These are phyloP conservation scores for Apiotrichum veenhuisii DNA, from an alignment of 1,284 basidiomycete species.

Conservation along the genomic window DNA sequence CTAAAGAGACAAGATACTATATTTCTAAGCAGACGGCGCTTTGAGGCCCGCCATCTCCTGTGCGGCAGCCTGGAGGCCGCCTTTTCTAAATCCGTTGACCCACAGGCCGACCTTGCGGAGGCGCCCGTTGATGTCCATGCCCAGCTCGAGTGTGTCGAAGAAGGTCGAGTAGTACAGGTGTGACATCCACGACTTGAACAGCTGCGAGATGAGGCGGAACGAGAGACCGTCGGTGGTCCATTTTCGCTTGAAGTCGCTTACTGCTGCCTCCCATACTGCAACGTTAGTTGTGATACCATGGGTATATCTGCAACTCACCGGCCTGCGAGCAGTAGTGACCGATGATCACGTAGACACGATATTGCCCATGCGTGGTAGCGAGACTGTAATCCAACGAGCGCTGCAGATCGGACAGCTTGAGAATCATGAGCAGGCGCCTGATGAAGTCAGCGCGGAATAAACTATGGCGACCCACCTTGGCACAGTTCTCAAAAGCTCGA, in stretches of 20 bases:
- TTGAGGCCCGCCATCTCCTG: slow-evolving; percentile 39
- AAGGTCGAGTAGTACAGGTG: slow-evolving; percentile 36
- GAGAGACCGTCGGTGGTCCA: slow-evolving; percentile 23
- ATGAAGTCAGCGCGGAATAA: background rate
- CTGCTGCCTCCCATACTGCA: slow-evolving; percentile 80
- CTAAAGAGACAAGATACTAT: background rate
- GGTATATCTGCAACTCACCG: slow-evolving; percentile 18
- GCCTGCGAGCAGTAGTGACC: slow-evolving; percentile 76
- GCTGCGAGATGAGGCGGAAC: slow-evolving; percentile 14
- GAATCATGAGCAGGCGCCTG: slow-evolving; percentile 48
- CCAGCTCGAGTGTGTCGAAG: slow-evolving; percentile 39
- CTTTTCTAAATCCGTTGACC: slow-evolving; percentile 50
- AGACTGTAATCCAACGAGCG: slow-evolving; percentile 57
- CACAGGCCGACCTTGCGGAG: slow-evolving; percentile 62
- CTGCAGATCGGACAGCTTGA: slow-evolving; percentile 62
- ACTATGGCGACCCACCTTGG: slow-evolving; percentile 58
- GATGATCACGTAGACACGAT: slow-evolving; percentile 84
- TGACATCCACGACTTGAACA: slow-evolving; percentile 20
- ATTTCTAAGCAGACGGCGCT: slow-evolving; percentile 3
- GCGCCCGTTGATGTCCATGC: slow-evolving; percentile 65
- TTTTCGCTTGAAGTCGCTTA: slow-evolving; percentile 18
- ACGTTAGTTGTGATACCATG: slow-evolving; percentile 15
- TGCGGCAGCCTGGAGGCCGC: slow-evolving; percentile 36
- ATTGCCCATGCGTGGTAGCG: slow-evolving; percentile 58
- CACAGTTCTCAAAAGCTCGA: slow-evolving; percentile 75